phyloP scores from a whole-genome alignment of 768 basidiomycete genomes.

The Ephemerocybe angulata region DNA sequence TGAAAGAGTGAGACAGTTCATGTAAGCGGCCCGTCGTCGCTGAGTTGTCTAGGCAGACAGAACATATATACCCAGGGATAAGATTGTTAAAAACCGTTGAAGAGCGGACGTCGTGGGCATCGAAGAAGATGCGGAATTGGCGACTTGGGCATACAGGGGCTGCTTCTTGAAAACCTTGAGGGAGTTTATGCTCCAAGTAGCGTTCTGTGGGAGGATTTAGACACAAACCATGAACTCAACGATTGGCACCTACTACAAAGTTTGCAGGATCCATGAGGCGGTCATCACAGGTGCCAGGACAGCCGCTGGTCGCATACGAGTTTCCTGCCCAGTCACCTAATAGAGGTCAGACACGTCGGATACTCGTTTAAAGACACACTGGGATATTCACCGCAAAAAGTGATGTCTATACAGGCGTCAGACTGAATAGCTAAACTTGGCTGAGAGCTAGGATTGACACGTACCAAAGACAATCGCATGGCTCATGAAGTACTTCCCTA shows the following conservation, averaged over 20 bases:
- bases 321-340: slow-evolving; percentile 84
- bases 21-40: too few species aligned
- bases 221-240: too few species aligned
- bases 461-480: slow-evolving; percentile 75
- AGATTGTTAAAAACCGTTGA: background rate
- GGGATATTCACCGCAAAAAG: slow-evolving; percentile 64
- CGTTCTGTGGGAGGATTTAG: slow-evolving; percentile 57
- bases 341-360: background rate
- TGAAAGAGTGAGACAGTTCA: too few species aligned
- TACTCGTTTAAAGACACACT: background rate
- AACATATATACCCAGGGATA: too few species aligned
- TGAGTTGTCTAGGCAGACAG: too few species aligned
- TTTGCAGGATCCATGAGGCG: slow-evolving; percentile 64
- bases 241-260: slow-evolving; percentile 58
- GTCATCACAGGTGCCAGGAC: slow-evolving; percentile 69
- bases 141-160: slow-evolving; percentile 34
- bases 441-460: slow-evolving; percentile 31
- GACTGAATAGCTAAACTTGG: too few species aligned
- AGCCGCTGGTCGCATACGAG: slow-evolving; percentile 67
- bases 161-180: slow-evolving; percentile 72
- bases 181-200: slow-evolving; percentile 76
- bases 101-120: background rate
- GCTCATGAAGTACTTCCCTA: slow-evolving; percentile 55
- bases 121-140: background rate
- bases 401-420: slow-evolving; percentile 55